Percentiles rank a stretch among this genome's conserved stretches.
Evolutionary conservation across 1,139 yeast species (phyloP).

Genomic region (Keqinozyma sinolaborantium): DNA sequence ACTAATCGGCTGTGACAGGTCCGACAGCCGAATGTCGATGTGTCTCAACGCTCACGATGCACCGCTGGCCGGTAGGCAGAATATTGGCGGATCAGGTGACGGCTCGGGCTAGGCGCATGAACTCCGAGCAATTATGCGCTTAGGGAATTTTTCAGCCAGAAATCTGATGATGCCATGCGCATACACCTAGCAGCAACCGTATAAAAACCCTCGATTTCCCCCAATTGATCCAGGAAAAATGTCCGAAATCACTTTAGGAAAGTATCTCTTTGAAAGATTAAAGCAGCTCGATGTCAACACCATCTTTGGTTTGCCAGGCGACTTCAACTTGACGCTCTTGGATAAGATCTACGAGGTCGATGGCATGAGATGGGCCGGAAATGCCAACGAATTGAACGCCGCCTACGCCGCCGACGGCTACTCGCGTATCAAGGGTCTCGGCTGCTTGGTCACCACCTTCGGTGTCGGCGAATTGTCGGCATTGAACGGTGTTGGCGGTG

Average conservation of each 20-base stretch:
- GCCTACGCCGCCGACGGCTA: constrained; percentile 45
- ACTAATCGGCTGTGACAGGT: no score
- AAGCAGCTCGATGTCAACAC: constrained; percentile 37
- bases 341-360: constrained; percentile 38
- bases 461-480: constrained; percentile 43
- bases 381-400: constrained; percentile 41
- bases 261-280: constrained; percentile 42
- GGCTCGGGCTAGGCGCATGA: no score
- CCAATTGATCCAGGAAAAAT: no score
- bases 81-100: constrained; percentile 2
- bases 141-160: not conserved
- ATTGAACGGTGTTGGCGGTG: constrained; percentile 39
- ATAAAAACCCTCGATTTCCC: no score
- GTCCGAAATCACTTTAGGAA: constrained; percentile 39
- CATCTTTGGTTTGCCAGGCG: constrained; percentile 43
- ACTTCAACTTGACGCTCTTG: constrained; percentile 34
- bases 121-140: not conserved
- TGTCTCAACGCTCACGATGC: no score
- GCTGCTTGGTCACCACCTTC: constrained; percentile 37
- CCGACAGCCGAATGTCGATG: no score
- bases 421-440: constrained; percentile 35
- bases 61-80: constrained; percentile 14
- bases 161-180: not conserved
- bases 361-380: constrained; percentile 40
- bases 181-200: not conserved